These are phyloP conservation scores for Cytospora chrysosperma DNA, from an alignment of 2,329 filamentous ascomycete species.

Conservation along the genomic window DNA sequence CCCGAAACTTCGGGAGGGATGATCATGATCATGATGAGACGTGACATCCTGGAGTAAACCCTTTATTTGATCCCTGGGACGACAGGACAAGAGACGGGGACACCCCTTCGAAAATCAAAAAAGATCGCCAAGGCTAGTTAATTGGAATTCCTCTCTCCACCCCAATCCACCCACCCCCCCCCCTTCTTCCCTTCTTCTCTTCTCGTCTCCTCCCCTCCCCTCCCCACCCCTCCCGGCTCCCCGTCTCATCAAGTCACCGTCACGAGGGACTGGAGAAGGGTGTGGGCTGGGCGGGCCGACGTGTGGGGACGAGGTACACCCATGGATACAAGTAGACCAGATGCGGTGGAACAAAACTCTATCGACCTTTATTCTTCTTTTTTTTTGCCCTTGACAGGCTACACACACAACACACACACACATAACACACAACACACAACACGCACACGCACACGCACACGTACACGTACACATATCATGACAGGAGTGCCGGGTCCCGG, in stretches of 20 bases:
- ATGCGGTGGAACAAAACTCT: constrained; percentile 11
- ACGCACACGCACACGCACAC: too few relatives aligned
- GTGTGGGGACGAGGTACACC: not conserved
- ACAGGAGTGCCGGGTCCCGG: not conserved
- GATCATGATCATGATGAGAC: constrained; percentile 13
- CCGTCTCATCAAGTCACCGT: constrained; percentile 2
- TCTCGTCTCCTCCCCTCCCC: not conserved
- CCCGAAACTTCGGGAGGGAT: not conserved
- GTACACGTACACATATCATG: too few relatives aligned
- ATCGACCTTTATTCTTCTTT: too few relatives aligned
- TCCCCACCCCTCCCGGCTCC: not conserved
- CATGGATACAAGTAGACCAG: constrained; percentile 1
- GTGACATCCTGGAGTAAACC: not conserved
- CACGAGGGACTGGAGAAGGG: too few relatives aligned
- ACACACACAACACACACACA: too few relatives aligned
- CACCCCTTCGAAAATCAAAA: too few relatives aligned
- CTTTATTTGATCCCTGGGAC: too few relatives aligned
- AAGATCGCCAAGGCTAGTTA: too few relatives aligned
- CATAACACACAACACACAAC: too few relatives aligned
- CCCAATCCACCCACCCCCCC: too few relatives aligned
- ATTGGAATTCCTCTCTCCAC: not conserved
- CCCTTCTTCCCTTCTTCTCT: too few relatives aligned
- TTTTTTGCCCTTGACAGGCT: not conserved
- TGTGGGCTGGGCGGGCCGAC: constrained; percentile 1
- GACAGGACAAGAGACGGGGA: too few relatives aligned